These are phyloP conservation scores for Pichia sp. DNA, from an alignment of 1,139 yeast species.

Conservation along the genomic window DNA sequence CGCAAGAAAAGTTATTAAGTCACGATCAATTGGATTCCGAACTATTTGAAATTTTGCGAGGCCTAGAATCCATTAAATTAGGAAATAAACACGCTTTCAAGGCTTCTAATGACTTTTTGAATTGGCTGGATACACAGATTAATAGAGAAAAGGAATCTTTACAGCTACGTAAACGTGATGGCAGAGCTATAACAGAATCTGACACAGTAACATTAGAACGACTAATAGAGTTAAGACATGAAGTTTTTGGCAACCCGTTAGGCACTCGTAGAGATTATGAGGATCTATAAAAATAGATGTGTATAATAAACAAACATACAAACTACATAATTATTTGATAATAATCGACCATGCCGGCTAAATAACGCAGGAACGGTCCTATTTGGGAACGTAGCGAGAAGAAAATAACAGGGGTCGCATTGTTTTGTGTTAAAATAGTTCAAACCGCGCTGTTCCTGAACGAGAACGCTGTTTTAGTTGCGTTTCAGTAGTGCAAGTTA, in stretches of 20 bases:
- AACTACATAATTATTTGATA: no score
- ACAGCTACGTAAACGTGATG: constrained; percentile 3
- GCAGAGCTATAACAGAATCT: not conserved
- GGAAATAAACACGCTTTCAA: constrained; percentile 17
- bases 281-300: constrained; percentile 41
- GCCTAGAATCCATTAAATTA: constrained; percentile 15
- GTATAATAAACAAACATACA: not conserved
- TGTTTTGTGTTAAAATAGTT: no score
- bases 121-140: constrained; percentile 57
- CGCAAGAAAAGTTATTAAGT: not conserved
- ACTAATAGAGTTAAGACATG: constrained; percentile 56
- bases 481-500: no score
- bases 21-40: not conserved
- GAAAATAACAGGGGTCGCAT: no score
- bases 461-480: no score
- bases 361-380: no score
- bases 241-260: constrained; percentile 72
- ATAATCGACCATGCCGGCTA: no score
- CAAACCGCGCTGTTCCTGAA: no score
- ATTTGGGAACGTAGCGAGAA: no score
- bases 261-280: constrained; percentile 58
- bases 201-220: constrained; percentile 35
- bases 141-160: constrained; percentile 30
- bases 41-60: constrained; percentile 10
- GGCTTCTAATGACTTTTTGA: constrained; percentile 36